These are phyloP conservation scores for Przewalskia tangutica DNA, from an alignment of 257 asterid species.

Conservation along the genomic window DNA sequence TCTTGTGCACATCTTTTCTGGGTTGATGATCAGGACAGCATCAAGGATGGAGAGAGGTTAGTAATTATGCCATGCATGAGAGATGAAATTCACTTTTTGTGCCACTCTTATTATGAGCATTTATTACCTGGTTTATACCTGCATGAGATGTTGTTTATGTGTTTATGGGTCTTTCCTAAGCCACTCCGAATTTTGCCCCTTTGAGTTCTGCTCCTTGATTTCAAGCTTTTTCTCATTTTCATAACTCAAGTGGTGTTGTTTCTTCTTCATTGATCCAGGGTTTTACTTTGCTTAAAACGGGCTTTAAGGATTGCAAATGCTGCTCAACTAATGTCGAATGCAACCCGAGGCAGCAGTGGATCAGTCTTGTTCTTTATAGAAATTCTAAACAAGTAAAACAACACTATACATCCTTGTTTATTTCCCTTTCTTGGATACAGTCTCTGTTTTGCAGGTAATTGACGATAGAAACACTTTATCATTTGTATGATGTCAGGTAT, in stretches of 20 bases:
- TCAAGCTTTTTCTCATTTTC: neutral
- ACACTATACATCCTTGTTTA: constrained; percentile 5
- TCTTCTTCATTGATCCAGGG: constrained; percentile 40
- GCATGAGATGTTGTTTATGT: neutral
- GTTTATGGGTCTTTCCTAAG: neutral
- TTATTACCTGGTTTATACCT: neutral
- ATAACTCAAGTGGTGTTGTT: neutral
- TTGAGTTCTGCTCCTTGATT: neutral
- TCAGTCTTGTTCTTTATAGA: constrained; percentile 76
- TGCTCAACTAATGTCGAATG: constrained; percentile 91
- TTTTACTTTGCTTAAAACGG: constrained; percentile 92
- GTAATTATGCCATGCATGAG: neutral
- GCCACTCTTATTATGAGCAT: neutral
- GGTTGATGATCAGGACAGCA: constrained; percentile 80
- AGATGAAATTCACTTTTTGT: neutral
- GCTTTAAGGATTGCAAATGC: constrained; percentile 93
- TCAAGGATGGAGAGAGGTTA: constrained; percentile 97
- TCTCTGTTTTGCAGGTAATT: neutral
- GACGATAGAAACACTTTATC: neutral
- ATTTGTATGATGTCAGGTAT: constrained; percentile 43
- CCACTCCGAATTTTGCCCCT: neutral
- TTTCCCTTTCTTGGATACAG: neutral
- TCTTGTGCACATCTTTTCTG: constrained; percentile 98
- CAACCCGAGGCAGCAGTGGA: constrained; percentile 82
- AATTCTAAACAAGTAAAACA: constrained; percentile 77